Evolutionary conservation across 257 asterid genomes (phyloP), one percentile per base, ranked within the genome.

Genomic region (Nicotiana attenuata): DNA sequence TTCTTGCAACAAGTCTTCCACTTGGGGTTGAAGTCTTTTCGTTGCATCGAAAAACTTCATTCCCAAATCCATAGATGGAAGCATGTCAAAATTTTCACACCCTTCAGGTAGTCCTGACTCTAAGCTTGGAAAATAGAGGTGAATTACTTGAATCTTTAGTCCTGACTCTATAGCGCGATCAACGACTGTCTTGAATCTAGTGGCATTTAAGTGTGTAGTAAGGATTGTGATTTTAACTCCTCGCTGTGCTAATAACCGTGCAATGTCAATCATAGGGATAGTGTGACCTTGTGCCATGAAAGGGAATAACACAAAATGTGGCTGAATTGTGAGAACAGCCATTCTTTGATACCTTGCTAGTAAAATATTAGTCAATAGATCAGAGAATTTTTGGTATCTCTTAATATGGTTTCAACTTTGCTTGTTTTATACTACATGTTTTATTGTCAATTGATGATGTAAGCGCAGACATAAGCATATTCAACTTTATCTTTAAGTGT

Each of bases 211-310:
- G 31, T 85, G 86, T 8, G 88, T 75, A 4, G 84, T 81, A 29
- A 83, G 24, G 19, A 85, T 56, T 5, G 84, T 82, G 33, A 83
- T 59, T 1, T 19, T 24, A 17, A 76, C 82, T 1, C 82, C 84
- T 0, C 56, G 66, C 11, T 53, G 84, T 9, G 84, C 82, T 0
- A 85, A 60, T 55, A 83, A 19, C 2, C 81, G 83, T 10, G 75
- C 85, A 7, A 78, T 50, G 77, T 85, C 87, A 13, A 79, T 82
- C 85, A 85, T 82, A 29, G 85, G 86, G 45, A 80, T 83, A 19
- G 28, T 83, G 2, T 85, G 88, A 5, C 86, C 86, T 5, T 65
- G 88, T 47, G 86, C 84, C 88, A 85, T 85, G 38, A 85, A 78
- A 53, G 86, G 88, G 10, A 85, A 28, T 57, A 85, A 20, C 22